Evolutionary conservation across 805 yeast genomes (phyloP), one percentile per base, ranked within the genome.

Genomic region (Yarrowia porcina): DNA sequence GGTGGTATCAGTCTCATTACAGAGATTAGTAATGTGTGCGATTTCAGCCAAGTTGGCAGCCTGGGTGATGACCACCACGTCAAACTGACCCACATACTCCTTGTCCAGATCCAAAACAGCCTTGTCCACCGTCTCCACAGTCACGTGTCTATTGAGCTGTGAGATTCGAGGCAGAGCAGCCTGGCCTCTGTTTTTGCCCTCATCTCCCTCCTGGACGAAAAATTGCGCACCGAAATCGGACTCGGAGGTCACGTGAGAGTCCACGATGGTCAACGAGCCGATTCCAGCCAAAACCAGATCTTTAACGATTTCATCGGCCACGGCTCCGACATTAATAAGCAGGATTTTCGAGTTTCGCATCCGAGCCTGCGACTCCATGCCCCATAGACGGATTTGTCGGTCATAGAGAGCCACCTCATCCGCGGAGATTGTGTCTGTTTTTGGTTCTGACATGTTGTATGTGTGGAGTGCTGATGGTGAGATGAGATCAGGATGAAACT

Each of bases 381-480:
- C 99, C 99, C 99, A 93, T 20, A 93, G 79, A 66, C 99, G 77
- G 66, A 93, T 92, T 74, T 93, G 99, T 64, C 99, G 83, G 74
- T 93, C 99, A 71, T 93, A 93, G 21, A 93, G 80, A 0, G 96
- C 97, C 64, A 92, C 84, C 71, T 92, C 97, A 69, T 91, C 97
- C 25, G 52, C 52, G 11, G 52, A 45, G 33, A 45, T 45, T 5
- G 52, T 30, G 25, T 5, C 36, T 30, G 25, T 28, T 45, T 28
- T 45, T 36, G 25, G 35, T 41, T 30, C n/a, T 41, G 45, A 15
- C 45, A 8, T 39, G 10, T 18, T 30, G 36, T 11, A 18, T 25
- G 9, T 27, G 33, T 44, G 17, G 50, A 11, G 28, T 17, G 28
- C 21, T 42, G 49, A n/a, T n/a, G n/a, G n/a, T n/a, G n/a, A 25